Conservation (phyloP, 1,284 basidiomycete species). For the Fistulinella cinereoalba region DNA sequence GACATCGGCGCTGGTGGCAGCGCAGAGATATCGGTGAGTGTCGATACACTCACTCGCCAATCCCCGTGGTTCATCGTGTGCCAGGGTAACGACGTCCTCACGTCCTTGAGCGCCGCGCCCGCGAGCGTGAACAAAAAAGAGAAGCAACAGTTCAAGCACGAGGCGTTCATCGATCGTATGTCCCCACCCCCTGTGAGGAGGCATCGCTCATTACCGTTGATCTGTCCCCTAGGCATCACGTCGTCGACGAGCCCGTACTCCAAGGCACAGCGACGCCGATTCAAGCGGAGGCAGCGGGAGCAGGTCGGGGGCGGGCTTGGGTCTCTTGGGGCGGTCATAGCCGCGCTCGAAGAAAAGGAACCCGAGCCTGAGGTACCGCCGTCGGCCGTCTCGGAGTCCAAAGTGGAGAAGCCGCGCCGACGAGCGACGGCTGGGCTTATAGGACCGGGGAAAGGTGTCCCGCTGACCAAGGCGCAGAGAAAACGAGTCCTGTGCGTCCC, state of each 20-base stretch:
- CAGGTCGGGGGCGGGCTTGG: conserved; percentile 61
- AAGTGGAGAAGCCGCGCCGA: conserved; percentile 7
- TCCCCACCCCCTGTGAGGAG: not conserved
- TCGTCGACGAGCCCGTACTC: conserved; percentile 60
- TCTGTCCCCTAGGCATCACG: conserved; percentile 48
- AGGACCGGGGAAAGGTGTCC: conserved; percentile 61
- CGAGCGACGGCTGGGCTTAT: conserved; percentile 51
- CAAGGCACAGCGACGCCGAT: conserved; percentile 67
- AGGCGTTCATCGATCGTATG: conserved; percentile 66
- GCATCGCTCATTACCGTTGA: not conserved
- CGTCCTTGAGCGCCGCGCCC: conserved; percentile 15
- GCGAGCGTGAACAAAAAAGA: conserved; percentile 55
- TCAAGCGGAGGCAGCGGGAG: conserved; percentile 70
- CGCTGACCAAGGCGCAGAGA: conserved; percentile 65
- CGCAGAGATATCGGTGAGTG: conserved; percentile 38
- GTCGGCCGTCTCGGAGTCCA: conserved; percentile 21
- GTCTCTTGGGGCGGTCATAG: conserved; percentile 58
- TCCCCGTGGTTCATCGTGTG: not conserved
- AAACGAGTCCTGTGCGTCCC: conserved; percentile 65
- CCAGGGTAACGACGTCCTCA: conserved; percentile 48
- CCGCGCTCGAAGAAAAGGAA: conserved; percentile 45
- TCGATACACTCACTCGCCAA: not conserved
- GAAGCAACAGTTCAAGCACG: conserved; percentile 63
- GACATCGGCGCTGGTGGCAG: conserved; percentile 38
- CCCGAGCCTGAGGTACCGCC: conserved; percentile 4